phyloP scores from a whole-genome alignment of 2,329 filamentous ascomycete species.

The Aspergillus sp. region DNA sequence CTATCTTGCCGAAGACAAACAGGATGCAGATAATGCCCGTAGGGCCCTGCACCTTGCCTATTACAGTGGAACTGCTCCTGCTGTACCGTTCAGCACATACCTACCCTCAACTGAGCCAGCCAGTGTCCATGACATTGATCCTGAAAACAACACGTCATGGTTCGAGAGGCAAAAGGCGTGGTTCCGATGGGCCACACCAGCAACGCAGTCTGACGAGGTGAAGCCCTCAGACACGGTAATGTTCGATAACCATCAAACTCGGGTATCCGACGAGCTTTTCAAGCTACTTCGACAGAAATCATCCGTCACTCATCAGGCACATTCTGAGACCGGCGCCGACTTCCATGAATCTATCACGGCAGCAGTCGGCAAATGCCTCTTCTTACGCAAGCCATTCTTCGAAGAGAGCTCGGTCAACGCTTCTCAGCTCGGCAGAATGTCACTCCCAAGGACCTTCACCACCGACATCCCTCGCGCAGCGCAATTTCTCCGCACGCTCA shows the following conservation, averaged over 20 bases:
- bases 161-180: conserved; percentile 37
- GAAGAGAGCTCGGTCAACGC: conserved; percentile 29
- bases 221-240: conserved; percentile 24
- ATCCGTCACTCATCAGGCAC: background rate
- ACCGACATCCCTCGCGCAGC: conserved; percentile 37
- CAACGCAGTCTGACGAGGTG: conserved; percentile 23
- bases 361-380: conserved; percentile 43
- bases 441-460: conserved; percentile 36
- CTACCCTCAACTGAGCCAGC: conserved; percentile 32
- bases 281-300: conserved; percentile 30
- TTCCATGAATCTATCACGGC: conserved; percentile 40
- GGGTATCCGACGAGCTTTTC: conserved; percentile 35
- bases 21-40: conserved; percentile 35
- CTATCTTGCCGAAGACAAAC: conserved; percentile 37
- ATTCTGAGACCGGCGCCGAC: conserved; percentile 8
- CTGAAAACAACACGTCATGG: conserved; percentile 30
- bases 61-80: conserved; percentile 20
- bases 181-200: conserved; percentile 42
- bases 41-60: conserved; percentile 38
- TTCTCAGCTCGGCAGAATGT: conserved; percentile 32
- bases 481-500: conserved; percentile 35
- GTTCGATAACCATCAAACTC: conserved; percentile 34
- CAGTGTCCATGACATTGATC: conserved; percentile 27
- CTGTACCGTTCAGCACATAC: conserved; percentile 40
- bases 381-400: conserved; percentile 29